phyloP scores from a whole-genome alignment of 345 rosid genomes.

The Arabidopsis arenosa region DNA sequence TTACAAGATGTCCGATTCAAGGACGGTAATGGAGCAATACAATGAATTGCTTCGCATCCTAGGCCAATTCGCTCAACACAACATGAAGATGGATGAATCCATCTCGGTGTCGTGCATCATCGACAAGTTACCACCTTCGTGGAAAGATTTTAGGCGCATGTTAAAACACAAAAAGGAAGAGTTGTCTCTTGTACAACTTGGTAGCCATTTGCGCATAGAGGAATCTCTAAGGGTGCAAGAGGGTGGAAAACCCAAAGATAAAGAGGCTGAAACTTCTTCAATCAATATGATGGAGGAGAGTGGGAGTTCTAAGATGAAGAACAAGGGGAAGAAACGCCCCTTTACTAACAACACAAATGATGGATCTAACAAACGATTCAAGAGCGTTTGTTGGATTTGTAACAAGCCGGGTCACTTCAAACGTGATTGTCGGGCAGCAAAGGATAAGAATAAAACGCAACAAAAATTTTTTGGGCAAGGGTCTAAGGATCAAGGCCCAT shows the following conservation, averaged over 20 bases:
- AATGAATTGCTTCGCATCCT: no score
- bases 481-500: no score
- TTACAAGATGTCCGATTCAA: no score
- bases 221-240: no score
- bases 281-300: not conserved
- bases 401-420: no score
- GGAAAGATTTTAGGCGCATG: not conserved
- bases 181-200: constrained; percentile 15
- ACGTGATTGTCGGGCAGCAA: no score
- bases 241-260: not conserved
- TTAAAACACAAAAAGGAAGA: not conserved
- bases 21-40: no score
- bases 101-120: constrained; percentile 1
- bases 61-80: no score
- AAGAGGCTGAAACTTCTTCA: not conserved
- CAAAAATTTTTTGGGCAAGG: no score
- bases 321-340: not conserved
- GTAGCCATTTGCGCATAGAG: not conserved
- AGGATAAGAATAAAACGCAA: no score
- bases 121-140: constrained; percentile 8
- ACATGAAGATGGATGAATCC: constrained; percentile 6
- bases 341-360: not conserved
- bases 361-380: no score
- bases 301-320: not conserved
- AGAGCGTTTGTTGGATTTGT: no score